These are phyloP conservation scores for Gentiana straminea DNA, from an alignment of 257 asterid genomes.

Conservation along the genomic window DNA sequence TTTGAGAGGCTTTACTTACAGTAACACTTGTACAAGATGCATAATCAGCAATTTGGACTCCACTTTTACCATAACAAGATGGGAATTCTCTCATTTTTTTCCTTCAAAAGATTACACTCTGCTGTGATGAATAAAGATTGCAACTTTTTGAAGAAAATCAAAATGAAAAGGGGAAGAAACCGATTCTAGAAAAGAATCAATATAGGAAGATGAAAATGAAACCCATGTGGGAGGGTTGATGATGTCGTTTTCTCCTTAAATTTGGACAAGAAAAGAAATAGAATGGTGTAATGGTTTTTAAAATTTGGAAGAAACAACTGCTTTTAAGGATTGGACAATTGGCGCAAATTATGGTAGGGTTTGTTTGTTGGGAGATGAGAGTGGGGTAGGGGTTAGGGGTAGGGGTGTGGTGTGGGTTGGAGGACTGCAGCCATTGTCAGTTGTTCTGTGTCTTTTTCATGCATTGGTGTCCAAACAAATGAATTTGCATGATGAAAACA, in stretches of 20 bases:
- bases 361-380: too few species aligned
- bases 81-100: constrained; percentile 85
- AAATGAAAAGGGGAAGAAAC: neutral
- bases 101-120: too few species aligned
- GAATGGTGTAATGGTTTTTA: constrained; percentile 3
- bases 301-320: constrained; percentile 35
- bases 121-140: neutral
- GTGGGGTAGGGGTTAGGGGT: too few species aligned
- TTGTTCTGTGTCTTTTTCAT: too few species aligned
- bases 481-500: too few species aligned
- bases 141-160: constrained; percentile 1
- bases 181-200: constrained; percentile 1
- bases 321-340: neutral
- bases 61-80: constrained; percentile 90
- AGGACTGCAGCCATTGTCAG: too few species aligned
- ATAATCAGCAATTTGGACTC: constrained; percentile 94
- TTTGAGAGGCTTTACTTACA: constrained; percentile 49
- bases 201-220: constrained; percentile 5
- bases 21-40: constrained; percentile 51
- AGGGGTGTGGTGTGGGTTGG: too few species aligned
- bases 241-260: neutral
- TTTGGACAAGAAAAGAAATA: neutral
- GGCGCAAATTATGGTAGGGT: too few species aligned
- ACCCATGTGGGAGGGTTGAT: constrained; percentile 5
- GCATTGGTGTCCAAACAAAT: too few species aligned